Conservation (phyloP, 108 stramenopile genomes). For the Nannochloropsis oceanica region DNA sequence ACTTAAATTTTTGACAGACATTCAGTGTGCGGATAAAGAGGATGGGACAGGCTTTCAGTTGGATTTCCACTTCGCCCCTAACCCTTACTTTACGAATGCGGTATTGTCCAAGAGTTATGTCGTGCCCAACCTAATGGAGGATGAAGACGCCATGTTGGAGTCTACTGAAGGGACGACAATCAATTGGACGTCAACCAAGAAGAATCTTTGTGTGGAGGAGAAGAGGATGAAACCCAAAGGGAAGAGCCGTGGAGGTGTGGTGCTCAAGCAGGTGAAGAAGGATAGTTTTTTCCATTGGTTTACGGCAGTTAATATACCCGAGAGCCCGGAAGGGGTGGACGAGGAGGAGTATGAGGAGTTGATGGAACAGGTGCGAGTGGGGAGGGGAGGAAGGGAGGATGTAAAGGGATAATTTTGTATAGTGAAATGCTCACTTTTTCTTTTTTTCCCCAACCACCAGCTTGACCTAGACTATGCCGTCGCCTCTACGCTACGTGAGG, state of each 20-base stretch:
- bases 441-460: background rate
- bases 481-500: background rate
- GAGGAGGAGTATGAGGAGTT: background rate
- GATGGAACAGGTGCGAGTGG: background rate
- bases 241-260: conserved; percentile 56
- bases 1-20: background rate
- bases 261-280: conserved; percentile 48
- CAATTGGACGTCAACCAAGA: conserved; percentile 52
- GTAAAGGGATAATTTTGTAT: background rate
- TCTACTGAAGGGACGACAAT: conserved; percentile 61
- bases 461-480: background rate
- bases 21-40: conserved; percentile 37
- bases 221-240: conserved; percentile 76
- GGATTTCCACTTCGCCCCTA: conserved; percentile 60
- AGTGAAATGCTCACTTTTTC: too few species aligned
- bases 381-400: background rate
- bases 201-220: conserved; percentile 44
- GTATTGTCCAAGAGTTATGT: conserved; percentile 69
- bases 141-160: conserved; percentile 78
- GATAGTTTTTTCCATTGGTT: conserved; percentile 89
- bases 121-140: conserved; percentile 68
- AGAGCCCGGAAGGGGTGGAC: background rate
- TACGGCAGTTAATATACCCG: background rate
- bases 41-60: conserved; percentile 69
- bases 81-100: conserved; percentile 68